phyloP scores from a whole-genome alignment of 495 filamentous ascomycete species.

The Podospora fimiseda region DNA sequence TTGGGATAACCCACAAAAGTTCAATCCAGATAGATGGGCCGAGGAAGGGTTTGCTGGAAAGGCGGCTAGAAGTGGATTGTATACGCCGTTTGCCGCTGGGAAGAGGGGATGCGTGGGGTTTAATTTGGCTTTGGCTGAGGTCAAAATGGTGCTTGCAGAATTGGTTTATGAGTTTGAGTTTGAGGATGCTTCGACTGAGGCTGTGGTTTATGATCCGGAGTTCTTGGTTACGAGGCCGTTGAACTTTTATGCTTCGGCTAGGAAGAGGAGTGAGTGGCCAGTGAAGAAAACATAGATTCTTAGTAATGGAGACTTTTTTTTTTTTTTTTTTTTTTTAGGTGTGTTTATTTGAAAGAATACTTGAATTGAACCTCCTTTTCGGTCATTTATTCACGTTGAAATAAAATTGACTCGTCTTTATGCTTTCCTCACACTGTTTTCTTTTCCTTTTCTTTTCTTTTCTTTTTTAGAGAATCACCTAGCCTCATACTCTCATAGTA shows the following conservation, averaged over 20 bases:
- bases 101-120: conserved; percentile 51
- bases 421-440: no score
- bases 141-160: conserved; percentile 47
- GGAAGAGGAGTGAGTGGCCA: conserved; percentile 43
- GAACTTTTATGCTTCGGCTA: conserved; percentile 47
- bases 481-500: no score
- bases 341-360: not conserved
- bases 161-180: conserved; percentile 51
- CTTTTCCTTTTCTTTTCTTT: no score
- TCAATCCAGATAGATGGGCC: conserved; percentile 52
- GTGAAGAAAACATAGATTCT: conserved; percentile 7
- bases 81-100: conserved; percentile 49
- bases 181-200: conserved; percentile 25
- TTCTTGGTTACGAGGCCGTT: conserved; percentile 51
- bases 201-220: conserved; percentile 51
- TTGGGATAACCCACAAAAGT: conserved; percentile 47
- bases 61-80: conserved; percentile 37
- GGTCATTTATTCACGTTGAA: no score
- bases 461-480: no score
- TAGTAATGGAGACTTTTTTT: not conserved
- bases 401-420: no score
- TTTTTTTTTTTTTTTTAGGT: not conserved
- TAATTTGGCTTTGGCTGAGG: conserved; percentile 51
- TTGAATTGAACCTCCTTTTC: no score
- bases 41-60: conserved; percentile 37